Base-by-base conservation (phyloP, 106 monocot genomes). In the Dioscorea zingiberensis region DNA sequence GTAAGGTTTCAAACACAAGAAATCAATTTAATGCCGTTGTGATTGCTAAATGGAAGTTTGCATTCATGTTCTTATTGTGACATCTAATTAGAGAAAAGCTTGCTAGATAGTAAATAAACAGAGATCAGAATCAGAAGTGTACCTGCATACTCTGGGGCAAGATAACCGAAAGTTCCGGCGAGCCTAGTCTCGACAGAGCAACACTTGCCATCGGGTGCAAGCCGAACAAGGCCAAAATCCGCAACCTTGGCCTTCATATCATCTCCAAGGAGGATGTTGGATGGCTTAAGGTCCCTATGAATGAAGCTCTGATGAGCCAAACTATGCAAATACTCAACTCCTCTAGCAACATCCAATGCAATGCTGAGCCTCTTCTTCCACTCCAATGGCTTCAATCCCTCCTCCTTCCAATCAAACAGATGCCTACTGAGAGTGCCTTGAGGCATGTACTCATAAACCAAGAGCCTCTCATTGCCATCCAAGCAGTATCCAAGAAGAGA, bases 391-490 rank as follows among this genome's bases (percentile, higher is more conserved):
- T 53, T 66, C 47, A 72, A 29, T 5, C 64, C 59, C 17, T 65
- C 59, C 29, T 68, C 75, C 25, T 58, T 65, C 68, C 75, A 72
- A 17, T 76, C 72, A 54, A 84, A 76, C 25, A 84, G 62, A 29
- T 84, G 84, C 25, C 26, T 63, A 23, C 75, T 69, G 13, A 84
- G 64, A 3, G 84, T 59, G 6, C 84, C 84, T 60, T 84, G 76
- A 12, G 84, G 84, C 79, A 84, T 84, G 65, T 84, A 84, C 68
- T 84, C 84, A 44, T 84, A 84, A n/a, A 84, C 84, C 47, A 84
- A 61, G 12, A 84, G 65, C 65, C 84, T 78, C 72, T 84, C 84
- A 59, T 73, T 79, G 27, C 67, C 74, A 60, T 79, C 79, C 60
- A 75, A 56, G 55, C 85, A 85, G 19, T 85, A 85, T 0, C 85